Percentiles rank a stretch among this genome's conserved stretches.
phyloP scores from a whole-genome alignment of 192 early-diverging fungal genomes.

The Coemansia reversa region DNA sequence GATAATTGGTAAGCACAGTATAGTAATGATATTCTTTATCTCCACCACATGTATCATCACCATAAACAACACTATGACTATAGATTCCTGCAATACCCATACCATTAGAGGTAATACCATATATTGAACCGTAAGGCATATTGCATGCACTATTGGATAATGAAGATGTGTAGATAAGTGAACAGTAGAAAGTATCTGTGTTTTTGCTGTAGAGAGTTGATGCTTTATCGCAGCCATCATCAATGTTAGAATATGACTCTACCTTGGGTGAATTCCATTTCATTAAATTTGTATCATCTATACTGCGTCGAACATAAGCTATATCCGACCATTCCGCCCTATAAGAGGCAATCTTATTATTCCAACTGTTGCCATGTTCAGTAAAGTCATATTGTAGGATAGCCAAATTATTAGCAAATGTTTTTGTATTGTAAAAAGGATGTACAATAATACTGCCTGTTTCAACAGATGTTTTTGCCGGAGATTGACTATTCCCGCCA shows the following conservation, averaged over 20 bases:
- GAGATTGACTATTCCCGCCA: constrained; percentile 6
- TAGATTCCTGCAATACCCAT: constrained; percentile 26
- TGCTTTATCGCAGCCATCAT: constrained; percentile 1
- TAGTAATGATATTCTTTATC: constrained; percentile 16
- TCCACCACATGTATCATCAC: constrained; percentile 14
- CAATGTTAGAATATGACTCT: not conserved
- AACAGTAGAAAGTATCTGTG: constrained; percentile 11
- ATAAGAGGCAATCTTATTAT: constrained; percentile 22
- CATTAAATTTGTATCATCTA: not conserved
- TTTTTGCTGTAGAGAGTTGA: constrained; percentile 21
- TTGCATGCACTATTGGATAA: constrained; percentile 9
- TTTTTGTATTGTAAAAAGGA: not conserved
- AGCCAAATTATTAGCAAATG: constrained; percentile 28
- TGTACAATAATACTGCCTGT: constrained; percentile 14
- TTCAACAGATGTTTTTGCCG: constrained; percentile 9
- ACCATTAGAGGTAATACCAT: constrained; percentile 10
- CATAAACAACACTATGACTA: constrained; percentile 20
- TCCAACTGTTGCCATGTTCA: constrained; percentile 15
- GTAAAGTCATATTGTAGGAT: constrained; percentile 21
- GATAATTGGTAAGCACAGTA: constrained; percentile 22
- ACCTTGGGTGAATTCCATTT: constrained; percentile 10
- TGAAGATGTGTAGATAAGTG: constrained; percentile 5
- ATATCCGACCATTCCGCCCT: constrained; percentile 19
- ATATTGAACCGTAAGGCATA: constrained; percentile 29
- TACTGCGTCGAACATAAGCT: constrained; percentile 15